Percentiles rank a stretch among this genome's conserved stretches.
Evolutionary conservation across 1,139 yeast species (phyloP).

Genomic region (Candida labiduridarum): DNA sequence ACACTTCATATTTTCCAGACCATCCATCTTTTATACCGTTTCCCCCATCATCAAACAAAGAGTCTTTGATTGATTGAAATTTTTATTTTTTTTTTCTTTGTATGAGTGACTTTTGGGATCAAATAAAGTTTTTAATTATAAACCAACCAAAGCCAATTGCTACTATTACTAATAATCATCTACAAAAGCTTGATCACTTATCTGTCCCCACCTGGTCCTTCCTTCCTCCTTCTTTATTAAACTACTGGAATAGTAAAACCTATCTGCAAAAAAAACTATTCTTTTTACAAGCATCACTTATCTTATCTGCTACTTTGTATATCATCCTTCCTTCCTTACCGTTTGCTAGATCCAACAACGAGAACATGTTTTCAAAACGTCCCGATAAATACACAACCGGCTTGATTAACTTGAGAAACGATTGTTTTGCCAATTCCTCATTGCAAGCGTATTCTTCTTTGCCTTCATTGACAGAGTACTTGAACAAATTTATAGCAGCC

Average conservation of each 20-base stretch:
- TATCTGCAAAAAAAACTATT: constrained; percentile 12
- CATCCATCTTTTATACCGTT: too few species aligned
- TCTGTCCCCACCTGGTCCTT: constrained; percentile 5
- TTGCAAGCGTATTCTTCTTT: constrained; percentile 81
- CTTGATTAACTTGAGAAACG: constrained; percentile 76
- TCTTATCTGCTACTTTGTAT: constrained; percentile 21
- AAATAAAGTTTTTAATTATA: constrained; percentile 14
- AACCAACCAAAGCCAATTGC: constrained; percentile 10
- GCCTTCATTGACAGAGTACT: constrained; percentile 63
- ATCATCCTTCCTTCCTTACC: constrained; percentile 26
- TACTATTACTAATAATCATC: neutral
- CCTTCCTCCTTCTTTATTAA: constrained; percentile 11
- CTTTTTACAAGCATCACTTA: constrained; percentile 11
- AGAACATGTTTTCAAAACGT: constrained; percentile 51
- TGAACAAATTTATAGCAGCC: constrained; percentile 44
- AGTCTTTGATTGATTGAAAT: neutral
- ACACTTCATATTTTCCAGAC: too few species aligned
- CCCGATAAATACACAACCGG: constrained; percentile 85
- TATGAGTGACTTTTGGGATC: constrained; percentile 15
- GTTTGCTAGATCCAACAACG: constrained; percentile 3
- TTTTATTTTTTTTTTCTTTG: neutral
- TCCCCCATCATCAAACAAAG: neutral
- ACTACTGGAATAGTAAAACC: constrained; percentile 15
- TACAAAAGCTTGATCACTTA: neutral
- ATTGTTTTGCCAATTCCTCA: constrained; percentile 92